Base-by-base conservation (phyloP, 768 basidiomycete species). In the Omphalotus guepiniiformis region DNA sequence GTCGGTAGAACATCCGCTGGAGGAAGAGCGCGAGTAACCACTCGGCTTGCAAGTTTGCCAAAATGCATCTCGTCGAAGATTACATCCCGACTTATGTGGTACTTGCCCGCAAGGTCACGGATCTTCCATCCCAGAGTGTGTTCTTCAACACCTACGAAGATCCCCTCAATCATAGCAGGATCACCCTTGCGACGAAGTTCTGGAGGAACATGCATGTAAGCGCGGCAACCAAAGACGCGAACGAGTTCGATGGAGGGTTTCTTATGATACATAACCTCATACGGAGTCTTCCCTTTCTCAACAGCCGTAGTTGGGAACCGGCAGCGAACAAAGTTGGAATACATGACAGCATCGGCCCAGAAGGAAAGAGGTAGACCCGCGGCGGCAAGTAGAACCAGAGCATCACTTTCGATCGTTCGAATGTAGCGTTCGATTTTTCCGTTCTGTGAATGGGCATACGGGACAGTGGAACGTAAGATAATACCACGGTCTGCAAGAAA, bases 351-450 rank as follows among this genome's bases (percentile, higher is more conserved):
- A 26, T 59, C 42, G 0, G 50, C 52, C 57, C 57, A 58, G n/a
- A 44, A 49, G 32, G 28, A 47, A 3, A 25, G 19, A 2, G 56
- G 54, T 0, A 56, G 50, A 9, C 40, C 35, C 1, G 53, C 53
- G 1, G 53, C 60, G 4, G 59, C 61, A 3, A 67, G 42, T 3
- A 66, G 42, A 0, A 58, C 41, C 12, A 55, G 54, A 3, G 52
- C 54, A 3, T 51, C 47, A 13, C 62, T 62, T 21, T 62, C 52
- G 1, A 67, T 49, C 0, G 60, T 65, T 0, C 57, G 40, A 15
- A 69, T 59, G 32, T 58, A 62, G 0, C 59, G 47, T 37, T 70
- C 38, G 9, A 9, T 19, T 19, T 39, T 39, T 12, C 38, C n/a
- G n/a, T n/a, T n/a, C n/a, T n/a, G n/a, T n/a, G n/a, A n/a, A n/a